Evolutionary conservation across 2,329 filamentous ascomycete species (phyloP), one percentile per base, ranked within the genome.

Genomic region (Alternaria sp.): DNA sequence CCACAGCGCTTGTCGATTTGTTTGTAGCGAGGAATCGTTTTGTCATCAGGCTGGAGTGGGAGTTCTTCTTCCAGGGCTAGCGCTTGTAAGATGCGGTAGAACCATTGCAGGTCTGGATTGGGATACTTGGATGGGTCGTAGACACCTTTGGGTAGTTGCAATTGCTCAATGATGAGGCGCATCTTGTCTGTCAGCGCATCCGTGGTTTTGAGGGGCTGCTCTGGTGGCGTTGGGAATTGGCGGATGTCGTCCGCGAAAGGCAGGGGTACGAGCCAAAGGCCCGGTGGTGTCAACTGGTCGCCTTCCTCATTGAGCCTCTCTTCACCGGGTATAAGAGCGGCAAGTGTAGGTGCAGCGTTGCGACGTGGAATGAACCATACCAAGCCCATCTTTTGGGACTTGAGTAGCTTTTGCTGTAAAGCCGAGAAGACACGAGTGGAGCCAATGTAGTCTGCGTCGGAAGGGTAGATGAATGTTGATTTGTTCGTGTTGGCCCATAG

Each of bases 21-120:
- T 70, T 88, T 90, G 80, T 90, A 94, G 72, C 92, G 93, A 2
- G 96, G 96, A 14, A 92, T 78, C 0, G 96, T 98, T 68, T 91
- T 90, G 75, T 99, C 96, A 54, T 90, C 87, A 2, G 87, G 84
- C 49, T 86, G 81, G 20, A 92, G 90, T 0, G 94, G 94, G 1
- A 97, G 82, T 69, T 97, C 94, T 77, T 99, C 96, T 37, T 97
- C 94, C 1, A 99, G 85, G 0, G 96, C 96, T 61, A 97, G 86
- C 7, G 92, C 91, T 80, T 99, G 96, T 1, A 99, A 83, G 49
- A 99, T 97, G 65, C 89, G 90, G 84, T 98, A 99, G 82, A 98
- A 96, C 94, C 95, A 99, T 81, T 99, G 96, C 23, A 99, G 84
- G 9, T 92, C 87, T 75, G 94, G 94, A 66, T 99, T 99, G 0